Percentiles rank a stretch among this genome's conserved stretches.
Conservation (phyloP, 2,329 filamentous ascomycete genomes). For the Diplodia intermedia region DNA sequence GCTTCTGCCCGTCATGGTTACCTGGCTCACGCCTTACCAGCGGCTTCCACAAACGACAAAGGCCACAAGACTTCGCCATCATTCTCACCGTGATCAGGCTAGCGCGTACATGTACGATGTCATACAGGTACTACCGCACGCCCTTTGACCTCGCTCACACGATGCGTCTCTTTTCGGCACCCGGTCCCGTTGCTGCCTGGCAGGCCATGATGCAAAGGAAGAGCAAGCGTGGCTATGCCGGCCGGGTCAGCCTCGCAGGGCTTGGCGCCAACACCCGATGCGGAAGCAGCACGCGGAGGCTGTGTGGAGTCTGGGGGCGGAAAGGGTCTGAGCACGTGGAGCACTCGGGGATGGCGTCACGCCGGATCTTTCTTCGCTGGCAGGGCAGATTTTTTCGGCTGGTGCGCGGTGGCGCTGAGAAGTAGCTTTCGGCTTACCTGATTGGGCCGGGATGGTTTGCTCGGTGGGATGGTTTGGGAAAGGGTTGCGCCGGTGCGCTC, state of each 20-base stretch:
- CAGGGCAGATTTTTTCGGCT: not conserved
- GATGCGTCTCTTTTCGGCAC: not conserved
- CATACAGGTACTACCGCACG: not conserved
- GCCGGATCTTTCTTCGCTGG: not conserved
- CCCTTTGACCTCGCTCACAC: not conserved
- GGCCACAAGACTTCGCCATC: not conserved
- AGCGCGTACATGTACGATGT: not conserved
- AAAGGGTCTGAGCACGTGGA: not conserved
- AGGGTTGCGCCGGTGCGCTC: not conserved
- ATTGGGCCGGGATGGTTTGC: not conserved
- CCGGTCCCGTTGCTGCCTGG: not conserved
- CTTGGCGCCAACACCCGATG: not conserved
- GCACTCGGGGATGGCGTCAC: not conserved
- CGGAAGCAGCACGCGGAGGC: slow-evolving; percentile 1
- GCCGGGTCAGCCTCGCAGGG: not conserved
- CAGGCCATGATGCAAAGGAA: not conserved
- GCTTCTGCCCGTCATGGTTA: no score
- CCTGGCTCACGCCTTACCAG: no score
- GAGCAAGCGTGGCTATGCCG: not conserved
- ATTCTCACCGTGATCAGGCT: not conserved
- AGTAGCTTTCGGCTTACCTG: not conserved
- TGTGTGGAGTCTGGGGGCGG: slow-evolving; percentile 3
- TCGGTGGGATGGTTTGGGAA: not conserved
- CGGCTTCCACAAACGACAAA: not conserved
- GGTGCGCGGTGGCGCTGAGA: no score